Conservation (phyloP, 2,329 filamentous ascomycete species). For the Akanthomyces muscarius region DNA sequence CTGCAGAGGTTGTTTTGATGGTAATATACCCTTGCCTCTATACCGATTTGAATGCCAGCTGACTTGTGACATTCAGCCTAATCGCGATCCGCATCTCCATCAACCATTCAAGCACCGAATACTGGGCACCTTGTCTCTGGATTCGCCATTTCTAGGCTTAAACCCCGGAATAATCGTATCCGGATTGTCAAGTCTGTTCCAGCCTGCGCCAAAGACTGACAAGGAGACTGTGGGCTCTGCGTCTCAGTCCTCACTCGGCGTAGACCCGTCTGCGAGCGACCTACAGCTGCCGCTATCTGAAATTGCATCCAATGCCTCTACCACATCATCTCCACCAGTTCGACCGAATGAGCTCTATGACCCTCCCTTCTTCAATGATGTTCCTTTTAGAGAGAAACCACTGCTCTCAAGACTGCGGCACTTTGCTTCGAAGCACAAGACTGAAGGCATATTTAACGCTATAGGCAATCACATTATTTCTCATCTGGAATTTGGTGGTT, state of each 20-base stretch:
- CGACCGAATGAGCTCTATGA: constrained; percentile 64
- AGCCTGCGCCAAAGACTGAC: constrained; percentile 33
- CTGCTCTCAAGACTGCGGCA: constrained; percentile 66
- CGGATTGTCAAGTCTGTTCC: constrained; percentile 75
- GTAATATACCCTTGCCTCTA: constrained; percentile 29
- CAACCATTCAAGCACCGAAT: constrained; percentile 66
- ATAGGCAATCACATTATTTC: constrained; percentile 71
- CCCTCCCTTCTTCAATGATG: constrained; percentile 71
- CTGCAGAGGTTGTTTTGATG: constrained; percentile 72
- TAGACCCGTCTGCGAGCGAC: constrained; percentile 9
- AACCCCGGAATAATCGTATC: constrained; percentile 84
- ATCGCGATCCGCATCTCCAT: constrained; percentile 29
- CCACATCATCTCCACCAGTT: constrained; percentile 15
- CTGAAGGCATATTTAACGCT: constrained; percentile 65
- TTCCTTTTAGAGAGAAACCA: constrained; percentile 62
- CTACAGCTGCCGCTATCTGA: neutral
- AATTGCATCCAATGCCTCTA: constrained; percentile 14
- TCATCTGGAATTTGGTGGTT: constrained; percentile 78
- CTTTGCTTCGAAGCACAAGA: constrained; percentile 75
- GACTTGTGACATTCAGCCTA: constrained; percentile 28
- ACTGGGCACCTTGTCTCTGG: constrained; percentile 75
- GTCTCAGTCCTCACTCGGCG: constrained; percentile 14
- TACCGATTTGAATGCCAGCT: neutral
- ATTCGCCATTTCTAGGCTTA: constrained; percentile 82
- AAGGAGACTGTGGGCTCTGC: neutral